phyloP scores from a whole-genome alignment of 208 protist genomes.

The Leishmania aethiopica region DNA sequence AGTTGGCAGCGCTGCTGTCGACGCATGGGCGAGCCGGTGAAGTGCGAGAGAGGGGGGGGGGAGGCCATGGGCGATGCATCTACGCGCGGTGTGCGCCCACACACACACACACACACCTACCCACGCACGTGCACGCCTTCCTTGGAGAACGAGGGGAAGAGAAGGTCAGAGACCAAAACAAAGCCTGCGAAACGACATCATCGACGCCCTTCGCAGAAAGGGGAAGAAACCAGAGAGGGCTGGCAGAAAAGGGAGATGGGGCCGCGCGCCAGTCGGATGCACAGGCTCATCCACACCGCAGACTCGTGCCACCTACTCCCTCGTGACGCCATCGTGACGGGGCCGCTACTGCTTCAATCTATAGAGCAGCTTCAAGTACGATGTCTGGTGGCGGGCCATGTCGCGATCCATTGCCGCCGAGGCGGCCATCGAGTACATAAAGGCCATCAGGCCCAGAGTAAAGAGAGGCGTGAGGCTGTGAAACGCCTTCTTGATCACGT shows the following conservation, averaged over 20 bases:
- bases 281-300: too few species aligned
- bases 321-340: too few species aligned
- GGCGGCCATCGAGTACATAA: not conserved
- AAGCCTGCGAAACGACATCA: not conserved
- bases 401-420: conserved; percentile 19
- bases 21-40: conserved; percentile 2
- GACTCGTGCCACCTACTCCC: too few species aligned
- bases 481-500: not conserved
- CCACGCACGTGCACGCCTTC: not conserved
- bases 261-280: not conserved
- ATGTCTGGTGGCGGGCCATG: not conserved
- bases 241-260: too few species aligned
- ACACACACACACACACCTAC: not conserved
- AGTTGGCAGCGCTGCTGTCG: not conserved
- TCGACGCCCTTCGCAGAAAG: not conserved
- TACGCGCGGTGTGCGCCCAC: not conserved
- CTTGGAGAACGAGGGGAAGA: too few species aligned
- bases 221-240: not conserved
- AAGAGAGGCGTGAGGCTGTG: not conserved
- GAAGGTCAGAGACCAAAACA: not conserved
- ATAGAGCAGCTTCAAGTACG: conserved; percentile 13
- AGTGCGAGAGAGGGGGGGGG: not conserved
- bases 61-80: not conserved
- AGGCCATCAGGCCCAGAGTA: not conserved
- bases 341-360: not conserved